phyloP scores from a whole-genome alignment of 805 yeast species.

The Wickerhamiella kurtzmanii region DNA sequence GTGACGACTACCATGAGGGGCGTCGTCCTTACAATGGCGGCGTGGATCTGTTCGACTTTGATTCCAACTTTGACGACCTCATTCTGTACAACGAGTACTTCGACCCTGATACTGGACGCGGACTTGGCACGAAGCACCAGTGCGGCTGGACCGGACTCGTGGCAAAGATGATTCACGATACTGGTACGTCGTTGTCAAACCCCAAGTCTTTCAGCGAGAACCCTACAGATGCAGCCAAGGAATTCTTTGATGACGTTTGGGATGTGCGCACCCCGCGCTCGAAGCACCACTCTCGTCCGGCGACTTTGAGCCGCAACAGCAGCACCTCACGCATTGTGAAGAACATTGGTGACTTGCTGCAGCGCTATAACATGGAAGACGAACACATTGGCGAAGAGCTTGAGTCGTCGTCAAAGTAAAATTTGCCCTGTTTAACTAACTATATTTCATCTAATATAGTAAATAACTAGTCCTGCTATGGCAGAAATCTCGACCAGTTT shows the following conservation, averaged over 20 bases:
- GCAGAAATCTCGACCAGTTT: background rate
- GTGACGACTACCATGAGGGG: constrained; percentile 37
- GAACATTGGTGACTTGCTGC: constrained; percentile 16
- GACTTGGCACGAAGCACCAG: constrained; percentile 86
- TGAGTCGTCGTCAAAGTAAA: constrained; percentile 2
- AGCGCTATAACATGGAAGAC: constrained; percentile 14
- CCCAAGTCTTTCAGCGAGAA: constrained; percentile 22
- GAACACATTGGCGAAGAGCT: constrained; percentile 16
- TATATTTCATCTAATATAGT: background rate
- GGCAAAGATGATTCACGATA: constrained; percentile 79
- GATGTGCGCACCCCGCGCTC: constrained; percentile 14
- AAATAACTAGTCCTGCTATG: background rate
- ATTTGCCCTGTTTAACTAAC: background rate
- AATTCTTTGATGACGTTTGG: constrained; percentile 26
- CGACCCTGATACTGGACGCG: constrained; percentile 90
- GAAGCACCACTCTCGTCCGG: constrained; percentile 13
- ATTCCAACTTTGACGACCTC: constrained; percentile 59
- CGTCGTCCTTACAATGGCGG: constrained; percentile 66
- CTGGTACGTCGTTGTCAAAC: constrained; percentile 51
- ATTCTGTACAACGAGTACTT: constrained; percentile 78
- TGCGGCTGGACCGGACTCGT: constrained; percentile 94
- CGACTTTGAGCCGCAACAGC: constrained; percentile 8
- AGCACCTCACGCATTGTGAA: constrained; percentile 15
- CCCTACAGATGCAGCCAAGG: constrained; percentile 25
- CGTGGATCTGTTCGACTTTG: constrained; percentile 35